These are phyloP conservation scores for Aureobasidium sp. DNA, from an alignment of 2,329 filamentous ascomycete genomes.

Conservation along the genomic window DNA sequence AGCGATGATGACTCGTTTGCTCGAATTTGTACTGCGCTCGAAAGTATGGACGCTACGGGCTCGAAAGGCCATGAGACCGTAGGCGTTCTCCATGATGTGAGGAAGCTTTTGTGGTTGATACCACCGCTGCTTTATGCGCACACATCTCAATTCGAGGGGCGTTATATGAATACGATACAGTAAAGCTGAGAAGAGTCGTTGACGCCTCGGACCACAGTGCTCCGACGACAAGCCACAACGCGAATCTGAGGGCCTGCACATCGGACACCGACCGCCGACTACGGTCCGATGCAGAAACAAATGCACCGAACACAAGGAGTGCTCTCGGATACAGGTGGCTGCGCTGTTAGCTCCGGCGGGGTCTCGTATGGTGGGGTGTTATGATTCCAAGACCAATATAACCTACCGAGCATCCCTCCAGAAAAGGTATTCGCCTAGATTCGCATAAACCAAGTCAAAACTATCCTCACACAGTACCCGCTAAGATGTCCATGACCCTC, in stretches of 20 bases:
- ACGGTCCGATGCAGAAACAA: not conserved
- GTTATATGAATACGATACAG: no score
- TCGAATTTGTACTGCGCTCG: not conserved
- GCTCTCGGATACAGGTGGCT: no score
- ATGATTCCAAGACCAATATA: no score
- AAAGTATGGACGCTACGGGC: not conserved
- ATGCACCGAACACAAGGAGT: no score
- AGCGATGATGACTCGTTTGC: constrained; percentile 1
- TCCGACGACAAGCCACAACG: not conserved
- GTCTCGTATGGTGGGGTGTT: no score
- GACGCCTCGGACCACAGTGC: not conserved
- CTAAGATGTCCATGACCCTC: constrained; percentile 26
- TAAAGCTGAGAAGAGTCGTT: not conserved
- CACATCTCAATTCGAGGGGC: no score
- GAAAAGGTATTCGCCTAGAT: no score
- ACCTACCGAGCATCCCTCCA: not conserved
- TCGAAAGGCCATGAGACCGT: not conserved
- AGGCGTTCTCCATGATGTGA: not conserved
- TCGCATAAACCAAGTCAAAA: no score
- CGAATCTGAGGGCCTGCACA: not conserved
- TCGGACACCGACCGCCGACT: not conserved
- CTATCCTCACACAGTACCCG: no score
- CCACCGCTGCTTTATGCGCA: no score
- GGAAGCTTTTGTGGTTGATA: no score
- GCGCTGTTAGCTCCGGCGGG: no score